Evolutionary conservation across 2,329 filamentous ascomycete genomes (phyloP).

Genomic region (Scedosporium dehoogii): DNA sequence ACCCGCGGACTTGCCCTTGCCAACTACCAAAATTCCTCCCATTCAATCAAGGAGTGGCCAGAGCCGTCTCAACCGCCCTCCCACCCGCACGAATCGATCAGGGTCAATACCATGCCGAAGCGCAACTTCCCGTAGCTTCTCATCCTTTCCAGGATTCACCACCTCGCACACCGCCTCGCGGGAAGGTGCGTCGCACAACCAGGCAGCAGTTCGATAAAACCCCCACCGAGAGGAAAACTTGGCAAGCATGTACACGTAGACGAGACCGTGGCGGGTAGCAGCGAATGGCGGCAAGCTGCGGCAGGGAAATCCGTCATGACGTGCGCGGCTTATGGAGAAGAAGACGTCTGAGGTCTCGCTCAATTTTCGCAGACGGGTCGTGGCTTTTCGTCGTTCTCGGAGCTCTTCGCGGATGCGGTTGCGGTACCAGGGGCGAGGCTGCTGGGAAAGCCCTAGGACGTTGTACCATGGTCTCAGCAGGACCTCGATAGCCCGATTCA

Average conservation of each 20-base stretch:
- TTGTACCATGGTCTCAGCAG: constrained; percentile 10
- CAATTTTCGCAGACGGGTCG: constrained; percentile 19
- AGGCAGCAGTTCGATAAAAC: constrained; percentile 27
- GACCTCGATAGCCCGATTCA: neutral
- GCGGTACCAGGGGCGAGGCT: constrained; percentile 27
- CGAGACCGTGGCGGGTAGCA: constrained; percentile 12
- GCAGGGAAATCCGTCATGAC: constrained; percentile 25
- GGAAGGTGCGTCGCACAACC: constrained; percentile 17
- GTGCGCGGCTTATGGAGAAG: constrained; percentile 28
- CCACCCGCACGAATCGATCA: constrained; percentile 19
- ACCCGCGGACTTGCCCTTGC: too few relatives aligned
- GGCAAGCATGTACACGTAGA: constrained; percentile 31
- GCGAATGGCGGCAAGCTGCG: constrained; percentile 17
- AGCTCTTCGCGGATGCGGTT: constrained; percentile 28
- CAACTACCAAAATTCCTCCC: too few relatives aligned
- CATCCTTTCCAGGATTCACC: constrained; percentile 30
- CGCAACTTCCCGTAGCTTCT: constrained; percentile 25
- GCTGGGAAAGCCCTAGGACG: constrained; percentile 17
- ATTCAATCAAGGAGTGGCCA: constrained; percentile 26
- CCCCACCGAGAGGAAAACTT: constrained; percentile 31
- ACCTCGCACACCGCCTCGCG: constrained; percentile 26
- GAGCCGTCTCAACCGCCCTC: constrained; percentile 15
- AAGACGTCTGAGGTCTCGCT: constrained; percentile 35
- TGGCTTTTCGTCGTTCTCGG: constrained; percentile 21
- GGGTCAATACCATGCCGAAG: constrained; percentile 25